Percentiles rank a stretch among this genome's conserved stretches.
phyloP scores from a whole-genome alignment of 116 monocot species.

The Trichopus zeylanicus region DNA sequence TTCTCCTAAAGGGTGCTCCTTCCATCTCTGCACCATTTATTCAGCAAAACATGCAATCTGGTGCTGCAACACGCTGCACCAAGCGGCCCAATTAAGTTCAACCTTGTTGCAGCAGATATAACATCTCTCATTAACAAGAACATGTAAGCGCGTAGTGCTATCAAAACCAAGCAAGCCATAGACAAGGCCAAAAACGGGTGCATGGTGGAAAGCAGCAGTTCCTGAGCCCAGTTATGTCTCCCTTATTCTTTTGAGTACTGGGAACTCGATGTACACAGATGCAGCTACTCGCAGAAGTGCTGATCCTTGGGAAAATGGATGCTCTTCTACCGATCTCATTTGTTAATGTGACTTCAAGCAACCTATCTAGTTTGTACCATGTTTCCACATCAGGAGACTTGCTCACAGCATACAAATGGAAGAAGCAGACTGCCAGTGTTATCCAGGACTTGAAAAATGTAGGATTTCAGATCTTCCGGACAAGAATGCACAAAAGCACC shows the following conservation, averaged over 20 bases:
- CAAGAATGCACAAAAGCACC: constrained; percentile 92
- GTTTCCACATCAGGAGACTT: constrained; percentile 39
- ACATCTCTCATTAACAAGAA: constrained; percentile 71
- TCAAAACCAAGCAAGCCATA: constrained; percentile 71
- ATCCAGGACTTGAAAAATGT: constrained; percentile 58
- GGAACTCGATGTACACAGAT: constrained; percentile 55
- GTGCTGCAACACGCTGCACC: constrained; percentile 82
- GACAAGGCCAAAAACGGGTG: constrained; percentile 73
- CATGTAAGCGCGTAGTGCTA: constrained; percentile 55
- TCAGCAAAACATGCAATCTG: constrained; percentile 52
- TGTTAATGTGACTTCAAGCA: constrained; percentile 71
- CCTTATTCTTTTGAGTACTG: constrained; percentile 46
- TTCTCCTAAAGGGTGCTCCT: constrained; percentile 51
- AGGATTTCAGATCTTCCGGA: constrained; percentile 42
- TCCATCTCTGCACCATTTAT: constrained; percentile 61
- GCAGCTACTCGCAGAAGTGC: constrained; percentile 76
- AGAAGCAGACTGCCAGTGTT: constrained; percentile 84
- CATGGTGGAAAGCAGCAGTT: constrained; percentile 59
- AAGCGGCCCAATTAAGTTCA: constrained; percentile 82
- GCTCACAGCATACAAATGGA: constrained; percentile 56
- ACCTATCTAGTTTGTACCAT: constrained; percentile 55
- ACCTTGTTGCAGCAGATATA: constrained; percentile 81
- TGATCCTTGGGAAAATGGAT: constrained; percentile 70
- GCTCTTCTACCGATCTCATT: constrained; percentile 86
- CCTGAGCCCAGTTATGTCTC: constrained; percentile 28